A percentile compares a stretch with the other conserved stretches of the same genome.
These are phyloP conservation scores for Dendrobium chrysotoxum DNA, from an alignment of 106 monocot genomes.

Conservation along the genomic window DNA sequence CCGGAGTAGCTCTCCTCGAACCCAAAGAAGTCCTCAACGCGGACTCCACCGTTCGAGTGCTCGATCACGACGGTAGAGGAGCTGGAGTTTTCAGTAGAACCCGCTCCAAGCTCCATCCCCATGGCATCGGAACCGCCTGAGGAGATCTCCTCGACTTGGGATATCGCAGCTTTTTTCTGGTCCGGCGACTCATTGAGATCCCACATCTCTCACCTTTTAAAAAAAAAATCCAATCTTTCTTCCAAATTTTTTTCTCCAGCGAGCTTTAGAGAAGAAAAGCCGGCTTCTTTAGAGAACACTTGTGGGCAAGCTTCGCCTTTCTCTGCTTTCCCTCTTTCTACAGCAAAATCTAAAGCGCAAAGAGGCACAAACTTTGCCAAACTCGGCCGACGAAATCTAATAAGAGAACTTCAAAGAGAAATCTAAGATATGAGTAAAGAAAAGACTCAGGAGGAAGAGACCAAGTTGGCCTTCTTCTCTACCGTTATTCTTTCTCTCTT, in stretches of 20 bases:
- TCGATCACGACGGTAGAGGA: conserved; percentile 23
- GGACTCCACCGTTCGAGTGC: conserved; percentile 7
- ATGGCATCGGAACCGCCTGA: neutral
- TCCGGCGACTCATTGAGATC: conserved; percentile 55
- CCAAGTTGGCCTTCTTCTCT: no score
- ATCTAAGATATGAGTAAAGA: neutral
- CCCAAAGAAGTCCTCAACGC: neutral
- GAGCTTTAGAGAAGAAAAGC: no score
- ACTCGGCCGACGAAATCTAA: neutral
- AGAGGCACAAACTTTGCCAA: neutral
- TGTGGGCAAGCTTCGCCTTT: neutral
- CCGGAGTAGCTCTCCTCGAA: neutral
- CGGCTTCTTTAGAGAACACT: neutral
- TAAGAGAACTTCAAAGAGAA: conserved; percentile 3
- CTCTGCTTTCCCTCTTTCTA: neutral
- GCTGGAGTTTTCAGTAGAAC: conserved; percentile 17
- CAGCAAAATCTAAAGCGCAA: no score
- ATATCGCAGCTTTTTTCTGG: neutral
- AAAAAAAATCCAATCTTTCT: neutral
- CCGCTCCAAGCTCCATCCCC: conserved; percentile 6
- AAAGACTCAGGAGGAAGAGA: neutral
- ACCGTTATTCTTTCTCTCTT: neutral
- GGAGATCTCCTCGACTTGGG: conserved; percentile 2
- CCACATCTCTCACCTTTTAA: conserved; percentile 27
- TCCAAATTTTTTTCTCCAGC: neutral